These are phyloP conservation scores for Cyclocybe cylindracea DNA, from an alignment of 768 basidiomycete genomes.

Conservation along the genomic window DNA sequence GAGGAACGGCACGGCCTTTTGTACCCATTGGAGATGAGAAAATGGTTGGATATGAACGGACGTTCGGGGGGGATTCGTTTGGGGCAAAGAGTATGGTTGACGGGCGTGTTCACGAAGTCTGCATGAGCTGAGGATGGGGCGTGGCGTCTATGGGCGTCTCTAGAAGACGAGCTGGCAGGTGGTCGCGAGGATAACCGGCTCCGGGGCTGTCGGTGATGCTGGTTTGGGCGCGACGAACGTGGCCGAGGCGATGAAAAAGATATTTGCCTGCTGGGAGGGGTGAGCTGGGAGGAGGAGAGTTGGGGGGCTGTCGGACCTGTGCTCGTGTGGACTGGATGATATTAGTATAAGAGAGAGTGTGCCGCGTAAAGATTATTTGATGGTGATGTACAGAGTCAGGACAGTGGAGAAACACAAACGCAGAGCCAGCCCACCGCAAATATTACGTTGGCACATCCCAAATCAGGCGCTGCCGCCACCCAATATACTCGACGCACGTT, in stretches of 20 bases:
- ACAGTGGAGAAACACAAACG: constrained; percentile 26
- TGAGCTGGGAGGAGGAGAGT: constrained; percentile 7
- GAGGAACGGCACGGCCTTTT: constrained; percentile 79
- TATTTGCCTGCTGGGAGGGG: constrained; percentile 15
- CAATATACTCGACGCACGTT: constrained; percentile 50
- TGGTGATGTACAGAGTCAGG: constrained; percentile 11
- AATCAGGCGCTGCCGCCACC: constrained; percentile 22
- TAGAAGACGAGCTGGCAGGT: constrained; percentile 3
- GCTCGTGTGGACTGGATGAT: constrained; percentile 18
- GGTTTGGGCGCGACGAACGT: too few relatives aligned
- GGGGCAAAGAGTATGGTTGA: constrained; percentile 12
- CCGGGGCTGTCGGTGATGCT: too few relatives aligned
- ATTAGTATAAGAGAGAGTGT: constrained; percentile 17
- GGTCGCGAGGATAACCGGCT: background rate
- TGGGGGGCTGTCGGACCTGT: constrained; percentile 29
- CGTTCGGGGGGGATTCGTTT: constrained; percentile 3
- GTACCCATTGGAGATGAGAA: constrained; percentile 43
- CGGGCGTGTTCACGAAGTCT: constrained; percentile 25
- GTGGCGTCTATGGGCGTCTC: constrained; percentile 6
- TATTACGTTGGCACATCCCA: constrained; percentile 32
- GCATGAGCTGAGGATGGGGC: constrained; percentile 23
- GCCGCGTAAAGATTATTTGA: constrained; percentile 16
- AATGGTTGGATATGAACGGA: constrained; percentile 7
- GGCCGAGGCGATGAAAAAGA: constrained; percentile 4
- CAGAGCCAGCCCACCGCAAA: constrained; percentile 24